Conservation (phyloP, 2,329 filamentous ascomycete species). For the Penicillium rolfsii region DNA sequence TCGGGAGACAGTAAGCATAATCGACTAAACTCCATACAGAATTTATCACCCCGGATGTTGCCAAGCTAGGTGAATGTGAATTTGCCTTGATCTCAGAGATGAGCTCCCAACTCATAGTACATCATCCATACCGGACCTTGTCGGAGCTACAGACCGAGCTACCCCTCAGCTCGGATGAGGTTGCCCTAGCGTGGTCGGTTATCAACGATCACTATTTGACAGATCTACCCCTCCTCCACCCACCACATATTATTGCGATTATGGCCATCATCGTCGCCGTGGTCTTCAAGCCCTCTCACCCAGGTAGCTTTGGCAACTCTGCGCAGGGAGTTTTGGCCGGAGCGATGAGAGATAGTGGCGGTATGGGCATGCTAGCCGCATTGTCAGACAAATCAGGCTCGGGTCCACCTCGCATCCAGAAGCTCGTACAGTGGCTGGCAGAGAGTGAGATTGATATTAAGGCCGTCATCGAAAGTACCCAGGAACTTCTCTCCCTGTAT, state of each 20-base stretch:
- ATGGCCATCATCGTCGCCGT: slow-evolving; percentile 82
- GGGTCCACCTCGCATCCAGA: slow-evolving; percentile 55
- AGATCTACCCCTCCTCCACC: slow-evolving; percentile 80
- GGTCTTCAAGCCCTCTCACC: slow-evolving; percentile 71
- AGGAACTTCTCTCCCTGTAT: slow-evolving; percentile 89
- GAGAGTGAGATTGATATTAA: slow-evolving; percentile 85
- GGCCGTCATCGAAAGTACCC: slow-evolving; percentile 83
- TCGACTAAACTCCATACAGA: slow-evolving; percentile 49
- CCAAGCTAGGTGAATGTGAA: slow-evolving; percentile 89
- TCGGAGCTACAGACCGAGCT: slow-evolving; percentile 71
- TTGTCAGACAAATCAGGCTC: slow-evolving; percentile 37
- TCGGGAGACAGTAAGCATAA: neutral
- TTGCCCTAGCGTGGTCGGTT: slow-evolving; percentile 74
- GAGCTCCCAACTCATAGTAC: slow-evolving; percentile 83
- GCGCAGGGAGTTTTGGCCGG: slow-evolving; percentile 38
- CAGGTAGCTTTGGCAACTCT: slow-evolving; percentile 34
- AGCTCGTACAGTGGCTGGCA: slow-evolving; percentile 78
- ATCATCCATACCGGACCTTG: slow-evolving; percentile 86
- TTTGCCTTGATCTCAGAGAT: slow-evolving; percentile 91
- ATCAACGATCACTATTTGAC: slow-evolving; percentile 94
- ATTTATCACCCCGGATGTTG: slow-evolving; percentile 73
- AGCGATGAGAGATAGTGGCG: slow-evolving; percentile 42
- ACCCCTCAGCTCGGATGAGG: slow-evolving; percentile 74
- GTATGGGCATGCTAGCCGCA: slow-evolving; percentile 39
- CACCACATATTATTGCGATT: slow-evolving; percentile 86